phyloP scores from a whole-genome alignment of 768 basidiomycete genomes.

The Infundibulicybe gibba region DNA sequence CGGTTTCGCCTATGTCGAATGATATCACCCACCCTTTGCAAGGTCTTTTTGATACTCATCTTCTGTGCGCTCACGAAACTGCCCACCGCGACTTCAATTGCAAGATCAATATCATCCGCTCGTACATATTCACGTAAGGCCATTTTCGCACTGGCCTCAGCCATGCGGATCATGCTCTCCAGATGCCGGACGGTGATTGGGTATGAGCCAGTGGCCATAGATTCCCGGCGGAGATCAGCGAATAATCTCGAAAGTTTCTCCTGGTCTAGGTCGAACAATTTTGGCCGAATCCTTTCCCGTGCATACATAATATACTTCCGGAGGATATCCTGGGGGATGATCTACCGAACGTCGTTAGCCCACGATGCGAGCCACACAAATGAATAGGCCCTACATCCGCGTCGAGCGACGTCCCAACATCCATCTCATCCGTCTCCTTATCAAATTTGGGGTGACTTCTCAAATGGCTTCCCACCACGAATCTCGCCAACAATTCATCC shows the following conservation, averaged over 20 bases:
- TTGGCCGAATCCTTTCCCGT: conserved; percentile 87
- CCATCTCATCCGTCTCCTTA: conserved; percentile 83
- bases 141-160: conserved; percentile 99
- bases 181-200: conserved; percentile 97
- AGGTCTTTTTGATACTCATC: conserved; percentile 96
- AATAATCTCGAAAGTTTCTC: conserved; percentile 94
- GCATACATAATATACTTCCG: conserved; percentile 99
- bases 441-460: conserved; percentile 94
- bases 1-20: not conserved
- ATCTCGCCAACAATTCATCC: conserved; percentile 94
- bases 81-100: conserved; percentile 92
- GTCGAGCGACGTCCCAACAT: conserved; percentile 85
- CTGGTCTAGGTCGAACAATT: conserved; percentile 92
- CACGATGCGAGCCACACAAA: not conserved
- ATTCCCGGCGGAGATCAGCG: conserved; percentile 93
- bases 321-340: conserved; percentile 94
- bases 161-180: conserved; percentile 99
- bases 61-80: conserved; percentile 98
- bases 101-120: conserved; percentile 93
- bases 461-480: conserved; percentile 97
- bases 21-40: conserved; percentile 73
- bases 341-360: conserved; percentile 38
- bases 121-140: conserved; percentile 94
- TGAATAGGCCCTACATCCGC: conserved; percentile 69
- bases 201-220: conserved; percentile 95